phyloP scores from a whole-genome alignment of 2,329 filamentous ascomycete species.

The Cladophialophora carrionii region DNA sequence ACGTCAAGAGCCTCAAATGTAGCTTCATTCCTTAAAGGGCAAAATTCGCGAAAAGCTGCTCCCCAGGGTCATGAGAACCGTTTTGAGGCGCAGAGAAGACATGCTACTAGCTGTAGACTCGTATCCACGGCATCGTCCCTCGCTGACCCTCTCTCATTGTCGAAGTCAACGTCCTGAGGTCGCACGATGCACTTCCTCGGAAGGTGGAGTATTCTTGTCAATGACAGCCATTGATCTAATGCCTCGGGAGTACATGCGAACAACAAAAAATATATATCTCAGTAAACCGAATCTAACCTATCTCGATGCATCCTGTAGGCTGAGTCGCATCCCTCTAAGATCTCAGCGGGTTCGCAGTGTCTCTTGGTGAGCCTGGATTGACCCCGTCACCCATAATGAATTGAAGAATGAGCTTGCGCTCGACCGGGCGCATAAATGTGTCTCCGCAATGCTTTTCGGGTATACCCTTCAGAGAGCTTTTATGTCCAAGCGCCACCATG shows the following conservation, averaged over 20 bases:
- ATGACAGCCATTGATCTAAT: neutral
- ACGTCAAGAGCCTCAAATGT: too few relatives aligned
- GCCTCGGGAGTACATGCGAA: neutral
- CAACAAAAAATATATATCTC: neutral
- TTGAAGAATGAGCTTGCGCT: neutral
- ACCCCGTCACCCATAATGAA: slow-evolving; percentile 6
- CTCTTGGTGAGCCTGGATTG: slow-evolving; percentile 16
- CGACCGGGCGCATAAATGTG: neutral
- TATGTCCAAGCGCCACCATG: slow-evolving; percentile 13
- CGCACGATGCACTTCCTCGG: neutral
- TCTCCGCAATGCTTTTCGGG: neutral
- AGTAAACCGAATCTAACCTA: neutral
- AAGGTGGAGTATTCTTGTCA: neutral
- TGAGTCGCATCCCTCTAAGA: neutral
- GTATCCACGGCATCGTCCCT: neutral
- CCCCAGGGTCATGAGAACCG: too few relatives aligned
- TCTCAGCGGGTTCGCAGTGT: slow-evolving; percentile 22
- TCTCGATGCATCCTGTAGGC: slow-evolving; percentile 2
- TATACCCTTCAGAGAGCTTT: neutral
- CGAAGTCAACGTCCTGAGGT: neutral
- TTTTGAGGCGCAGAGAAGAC: neutral
- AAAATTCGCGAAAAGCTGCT: too few relatives aligned
- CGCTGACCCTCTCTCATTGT: neutral
- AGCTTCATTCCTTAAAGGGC: too few relatives aligned
- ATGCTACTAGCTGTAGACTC: neutral